Conservation (phyloP, 2,329 filamentous ascomycete genomes). For the Macrophomina tecta region DNA sequence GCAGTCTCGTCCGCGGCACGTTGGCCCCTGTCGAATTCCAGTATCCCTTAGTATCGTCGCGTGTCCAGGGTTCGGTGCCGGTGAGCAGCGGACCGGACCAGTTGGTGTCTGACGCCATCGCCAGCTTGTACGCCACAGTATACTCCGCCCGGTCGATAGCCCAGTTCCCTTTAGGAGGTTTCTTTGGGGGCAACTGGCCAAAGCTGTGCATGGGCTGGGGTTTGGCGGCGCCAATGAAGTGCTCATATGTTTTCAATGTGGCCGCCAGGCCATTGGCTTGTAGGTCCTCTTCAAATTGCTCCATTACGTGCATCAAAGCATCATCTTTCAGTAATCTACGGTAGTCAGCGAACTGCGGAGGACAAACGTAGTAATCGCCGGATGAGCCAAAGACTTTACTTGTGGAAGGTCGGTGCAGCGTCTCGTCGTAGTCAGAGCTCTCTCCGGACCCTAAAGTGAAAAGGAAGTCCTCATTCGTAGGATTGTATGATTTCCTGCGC, state of each 20-base stretch:
- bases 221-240: not conserved
- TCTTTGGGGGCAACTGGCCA: not conserved
- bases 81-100: not conserved
- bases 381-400: not conserved
- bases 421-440: not conserved
- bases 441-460: not conserved
- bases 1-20: not conserved
- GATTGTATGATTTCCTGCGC: not conserved
- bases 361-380: not conserved
- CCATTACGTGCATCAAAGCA: not conserved
- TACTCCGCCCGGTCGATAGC: not conserved
- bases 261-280: not conserved
- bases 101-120: not conserved
- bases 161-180: slow-evolving; percentile 1
- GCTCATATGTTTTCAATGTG: not conserved
- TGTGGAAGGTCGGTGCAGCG: not conserved
- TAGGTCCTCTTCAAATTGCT: slow-evolving; percentile 5
- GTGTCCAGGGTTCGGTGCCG: slow-evolving; percentile 16
- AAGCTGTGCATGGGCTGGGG: not conserved
- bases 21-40: not conserved
- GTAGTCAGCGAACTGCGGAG: not conserved
- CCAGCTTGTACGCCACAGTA: slow-evolving; percentile 11
- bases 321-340: not conserved
- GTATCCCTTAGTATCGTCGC: not conserved
- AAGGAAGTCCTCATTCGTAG: no score